Evolutionary conservation across 495 filamentous ascomycete genomes (phyloP), one percentile per base, ranked within the genome.

Genomic region (Ascodesmis nigricans): DNA sequence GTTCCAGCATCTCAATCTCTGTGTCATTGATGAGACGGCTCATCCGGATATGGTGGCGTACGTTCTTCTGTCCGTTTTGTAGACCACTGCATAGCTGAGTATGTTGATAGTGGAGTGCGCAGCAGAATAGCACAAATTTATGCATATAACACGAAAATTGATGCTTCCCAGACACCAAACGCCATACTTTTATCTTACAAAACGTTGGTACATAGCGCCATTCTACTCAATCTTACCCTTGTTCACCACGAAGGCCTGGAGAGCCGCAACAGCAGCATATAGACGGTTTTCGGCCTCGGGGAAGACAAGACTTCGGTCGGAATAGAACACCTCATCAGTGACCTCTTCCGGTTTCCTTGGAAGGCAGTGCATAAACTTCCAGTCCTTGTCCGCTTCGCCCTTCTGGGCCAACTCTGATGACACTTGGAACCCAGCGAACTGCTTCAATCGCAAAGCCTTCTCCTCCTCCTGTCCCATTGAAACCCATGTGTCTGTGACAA

Each of bases 311-410:
- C 73, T 82, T 43, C 74, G 64, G 0, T 61, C 55, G 21, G 75
- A 69, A 50, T 95, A 92, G 51, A 95, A 91, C 1, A 97, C 83
- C 46, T 79, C 82, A 53, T 97, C 83, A 35, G 67, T 71, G 5
- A 95, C 87, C 58, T 97, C 87, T 57, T 97, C 84, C 0, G 64
- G 68, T 45, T 97, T 82, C 33, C 87, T 66, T n/a, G 87, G 87
- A 33, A 97, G 55, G 52, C 87, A 97, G 63, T 97, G 87, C 87
- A 97, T 93, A 50, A 95, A 97, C 57, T 78, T 81, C 87, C 87
- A 97, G 39, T 64, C 62, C 21, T 74, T 63, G 52, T 90, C 90
- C 8, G 87, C 87, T 20, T 80, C 80, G 25, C 84, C 87, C 28
- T 71, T 64, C 57, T 73, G 62, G 1, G 80, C 87, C 22, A 97